Evolutionary conservation across 148 eudicot genomes (phyloP), one percentile per base, ranked within the genome.

Genomic region (Vaccinium macrocarpon): DNA sequence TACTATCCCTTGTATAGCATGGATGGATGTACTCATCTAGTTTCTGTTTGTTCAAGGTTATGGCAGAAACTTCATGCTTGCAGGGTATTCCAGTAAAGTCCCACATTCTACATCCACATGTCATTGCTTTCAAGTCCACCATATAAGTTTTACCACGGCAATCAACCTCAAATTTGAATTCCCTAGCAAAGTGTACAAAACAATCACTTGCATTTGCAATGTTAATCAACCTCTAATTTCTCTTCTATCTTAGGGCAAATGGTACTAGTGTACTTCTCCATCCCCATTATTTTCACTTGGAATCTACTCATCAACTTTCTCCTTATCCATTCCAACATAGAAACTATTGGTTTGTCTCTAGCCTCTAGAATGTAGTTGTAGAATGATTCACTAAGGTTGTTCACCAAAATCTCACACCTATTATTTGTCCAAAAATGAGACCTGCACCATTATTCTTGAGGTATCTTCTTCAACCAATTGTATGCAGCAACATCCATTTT

Each of bases 261-360:
- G 6, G n/a, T 8, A 4, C 79, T 32, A 18, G 9, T 76, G n/a
- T 19, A 76, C 14, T 49, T 76, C n/a, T 25, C n/a, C 21, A 50
- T 78, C 1, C 35, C 1, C 10, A 0, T 3, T 5, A 0, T 78
- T 10, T 64, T 84, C 14, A 8, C 0, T 9, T 38, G 53, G 11
- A 78, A 8, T 29, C 76, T 50, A 27, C 13, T 7, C 77, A 32
- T 32, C 35, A 78, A 0, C 1, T 11, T 38, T 18, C n/a, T 46
- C 32, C 86, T 84, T 16, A 84, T 84, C 6, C 80, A 71, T 25
- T 78, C 76, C 1, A 66, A 0, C 77, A 84, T 84, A 6, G 52
- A 4, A 0, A 78, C 38, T 4, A 84, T 25, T 1, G 35, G 78
- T 48, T 48, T 62, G 5, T 35, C 12, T 49, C 82, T 78, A 27